Base-by-base conservation (phyloP, 2,329 filamentous ascomycete species). In the Parastagonospora avenae region DNA sequence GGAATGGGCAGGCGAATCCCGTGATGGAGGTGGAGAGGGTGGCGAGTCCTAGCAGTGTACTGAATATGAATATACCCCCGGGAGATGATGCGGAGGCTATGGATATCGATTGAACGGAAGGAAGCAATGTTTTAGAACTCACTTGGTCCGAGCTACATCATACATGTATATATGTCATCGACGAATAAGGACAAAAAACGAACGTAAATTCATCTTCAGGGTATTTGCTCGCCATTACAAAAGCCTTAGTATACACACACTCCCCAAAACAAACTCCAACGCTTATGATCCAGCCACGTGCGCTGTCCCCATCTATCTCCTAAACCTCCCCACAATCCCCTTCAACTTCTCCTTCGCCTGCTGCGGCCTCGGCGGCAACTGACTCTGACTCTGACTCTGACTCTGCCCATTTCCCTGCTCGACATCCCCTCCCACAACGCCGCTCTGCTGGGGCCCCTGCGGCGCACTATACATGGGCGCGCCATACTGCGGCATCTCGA, bases 61-160 rank as follows among this genome's bases (percentile, higher is more conserved):
- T 14, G 8, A 15, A 39, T 27, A 31, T 32, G 39, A 16, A 47
- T 37, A 57, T 54, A 51, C 52, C 54, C 47, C 53, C 47, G 6
- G 50, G 24, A 10, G 54, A 61, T 19, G 84, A 87, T 60, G 75
- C 76, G 1, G 86, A 89, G 67, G 85, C 82, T 11, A 90, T 90
- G 87, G 86, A 89, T 45, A 74, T 89, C 63, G 86, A 85, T 53
- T 82, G 50, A 57, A 29, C 38, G n/a, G 38, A 42, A 27, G 28
- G 12, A n/a, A 35, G 15, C 4, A n/a, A 38, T 8, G 12, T 39
- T 39, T n/a, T 14, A 11, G 4, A 39, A 33, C 28, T 24, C 39
- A 2, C 12, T 28, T 4, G 32, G 19, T 16, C 19, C n/a, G 15
- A 37, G 14, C n/a, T 15, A 37, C n/a, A 19, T 14, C 35, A 16